Conservation (phyloP, 2,329 filamentous ascomycete species). For the Curvularia spicifera region DNA sequence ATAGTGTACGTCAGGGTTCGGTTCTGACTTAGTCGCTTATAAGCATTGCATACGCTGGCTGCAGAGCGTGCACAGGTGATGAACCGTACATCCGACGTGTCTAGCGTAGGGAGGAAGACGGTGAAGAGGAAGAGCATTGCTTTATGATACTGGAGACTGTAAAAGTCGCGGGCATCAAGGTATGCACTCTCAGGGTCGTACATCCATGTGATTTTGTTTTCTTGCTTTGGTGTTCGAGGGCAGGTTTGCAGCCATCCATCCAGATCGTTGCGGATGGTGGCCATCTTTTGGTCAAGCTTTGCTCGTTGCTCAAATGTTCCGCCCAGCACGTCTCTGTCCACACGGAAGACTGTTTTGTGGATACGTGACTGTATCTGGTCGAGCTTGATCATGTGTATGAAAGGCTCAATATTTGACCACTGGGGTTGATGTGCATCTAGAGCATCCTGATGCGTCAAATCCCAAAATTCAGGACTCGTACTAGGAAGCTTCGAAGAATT, state of each 20-base stretch:
- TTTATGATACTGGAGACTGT: conserved; percentile 38
- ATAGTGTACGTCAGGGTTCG: conserved; percentile 37
- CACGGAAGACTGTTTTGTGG: conserved; percentile 35
- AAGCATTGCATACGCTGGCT: conserved; percentile 32
- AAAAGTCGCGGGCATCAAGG: conserved; percentile 35
- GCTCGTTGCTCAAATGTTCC: conserved; percentile 22
- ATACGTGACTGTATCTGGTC: conserved; percentile 35
- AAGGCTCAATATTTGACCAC: conserved; percentile 36
- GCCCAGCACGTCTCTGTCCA: conserved; percentile 27
- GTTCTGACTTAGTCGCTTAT: conserved; percentile 35
- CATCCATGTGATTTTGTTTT: conserved; percentile 36
- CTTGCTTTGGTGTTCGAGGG: conserved; percentile 28
- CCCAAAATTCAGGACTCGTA: conserved; percentile 27
- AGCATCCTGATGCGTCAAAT: conserved; percentile 29
- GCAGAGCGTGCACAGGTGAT: conserved; percentile 33
- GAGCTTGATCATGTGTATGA: conserved; percentile 37
- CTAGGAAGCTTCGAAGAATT: conserved; percentile 28
- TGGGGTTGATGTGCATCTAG: conserved; percentile 16
- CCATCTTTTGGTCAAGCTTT: conserved; percentile 31
- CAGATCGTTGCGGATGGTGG: conserved; percentile 24
- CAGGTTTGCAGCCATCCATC: conserved; percentile 29
- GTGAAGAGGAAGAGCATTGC: conserved; percentile 36
- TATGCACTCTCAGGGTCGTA: conserved; percentile 34
- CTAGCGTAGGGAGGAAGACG: conserved; percentile 27
- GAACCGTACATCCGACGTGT: conserved; percentile 29